phyloP scores from a whole-genome alignment of 345 rosid species.

The Nasturtium officinale region DNA sequence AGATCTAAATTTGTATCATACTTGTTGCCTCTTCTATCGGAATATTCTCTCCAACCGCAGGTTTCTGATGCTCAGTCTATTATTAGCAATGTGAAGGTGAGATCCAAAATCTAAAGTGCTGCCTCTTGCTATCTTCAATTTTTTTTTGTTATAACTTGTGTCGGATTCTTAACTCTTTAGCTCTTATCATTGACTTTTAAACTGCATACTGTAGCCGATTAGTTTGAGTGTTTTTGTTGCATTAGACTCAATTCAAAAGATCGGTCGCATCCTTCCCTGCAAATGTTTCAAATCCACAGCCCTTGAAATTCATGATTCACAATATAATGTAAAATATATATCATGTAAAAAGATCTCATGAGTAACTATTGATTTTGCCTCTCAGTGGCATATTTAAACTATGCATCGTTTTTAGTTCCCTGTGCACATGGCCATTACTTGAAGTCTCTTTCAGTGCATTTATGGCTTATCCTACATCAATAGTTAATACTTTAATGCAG shows the following conservation, averaged over 20 bases:
- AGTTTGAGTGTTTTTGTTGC: conserved; percentile 28
- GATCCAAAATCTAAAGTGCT: conserved; percentile 44
- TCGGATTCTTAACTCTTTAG: conserved; percentile 10
- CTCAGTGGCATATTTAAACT: background rate
- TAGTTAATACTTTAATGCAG: background rate
- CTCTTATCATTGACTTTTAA: too few species aligned
- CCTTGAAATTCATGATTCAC: conserved; percentile 1
- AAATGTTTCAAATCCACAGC: conserved; percentile 7
- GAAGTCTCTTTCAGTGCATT: conserved; percentile 12
- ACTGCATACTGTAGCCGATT: conserved; percentile 19
- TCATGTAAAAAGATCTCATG: background rate
- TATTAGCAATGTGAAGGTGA: conserved; percentile 90
- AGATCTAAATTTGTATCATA: conserved; percentile 84
- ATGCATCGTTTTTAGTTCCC: conserved; percentile 11
- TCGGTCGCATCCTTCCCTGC: conserved; percentile 7
- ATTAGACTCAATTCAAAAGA: background rate
- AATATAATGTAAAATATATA: background rate
- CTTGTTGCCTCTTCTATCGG: conserved; percentile 84
- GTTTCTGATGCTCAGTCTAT: conserved; percentile 90
- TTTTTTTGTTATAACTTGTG: conserved; percentile 44
- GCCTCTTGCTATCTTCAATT: conserved; percentile 69
- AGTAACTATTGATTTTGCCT: conserved; percentile 22
- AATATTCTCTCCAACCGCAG: conserved; percentile 88
- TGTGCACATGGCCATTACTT: conserved; percentile 16
- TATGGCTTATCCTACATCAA: conserved; percentile 7